phyloP scores from a whole-genome alignment of 2,329 filamentous ascomycete genomes.

The Penicillium sp. region DNA sequence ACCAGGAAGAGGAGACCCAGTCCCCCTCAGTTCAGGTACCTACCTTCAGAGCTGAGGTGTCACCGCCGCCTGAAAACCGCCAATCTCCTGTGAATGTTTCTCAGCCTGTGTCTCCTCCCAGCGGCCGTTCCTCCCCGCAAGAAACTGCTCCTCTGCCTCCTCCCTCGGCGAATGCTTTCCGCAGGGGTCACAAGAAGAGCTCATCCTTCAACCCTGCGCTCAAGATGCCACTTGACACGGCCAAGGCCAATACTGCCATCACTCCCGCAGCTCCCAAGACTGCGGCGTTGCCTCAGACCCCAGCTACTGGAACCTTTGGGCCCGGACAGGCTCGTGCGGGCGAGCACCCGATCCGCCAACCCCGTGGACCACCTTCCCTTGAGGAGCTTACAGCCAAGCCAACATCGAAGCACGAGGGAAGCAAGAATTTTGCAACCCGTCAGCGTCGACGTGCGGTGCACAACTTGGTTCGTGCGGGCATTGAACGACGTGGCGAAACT shows the following conservation, averaged over 20 bases:
- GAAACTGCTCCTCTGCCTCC: too few species aligned
- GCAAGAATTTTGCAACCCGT: slow-evolving; percentile 90
- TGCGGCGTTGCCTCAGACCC: slow-evolving; percentile 76
- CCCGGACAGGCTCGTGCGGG: slow-evolving; percentile 87
- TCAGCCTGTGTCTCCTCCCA: too few species aligned
- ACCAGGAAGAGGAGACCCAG: too few species aligned
- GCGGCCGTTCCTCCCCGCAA: too few species aligned
- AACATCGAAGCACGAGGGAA: slow-evolving; percentile 85
- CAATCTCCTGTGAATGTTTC: slow-evolving; percentile 50
- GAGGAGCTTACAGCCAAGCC: slow-evolving; percentile 86
- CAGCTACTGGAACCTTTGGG: slow-evolving; percentile 75
- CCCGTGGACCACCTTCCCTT: slow-evolving; percentile 78
- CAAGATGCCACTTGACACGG: slow-evolving; percentile 39
- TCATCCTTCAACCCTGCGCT: slow-evolving; percentile 58
- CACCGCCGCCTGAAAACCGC: too few species aligned
- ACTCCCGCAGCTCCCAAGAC: too few species aligned
- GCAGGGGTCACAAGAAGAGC: slow-evolving; percentile 85
- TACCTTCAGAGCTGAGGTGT: too few species aligned
- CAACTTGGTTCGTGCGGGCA: slow-evolving; percentile 80
- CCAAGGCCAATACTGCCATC: slow-evolving; percentile 49
- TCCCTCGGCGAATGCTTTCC: slow-evolving; percentile 85
- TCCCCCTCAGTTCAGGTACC: too few species aligned
- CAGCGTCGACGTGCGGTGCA: slow-evolving; percentile 85
- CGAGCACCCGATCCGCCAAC: slow-evolving; percentile 88
- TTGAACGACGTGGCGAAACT: slow-evolving; percentile 68